Base-by-base conservation (phyloP, 345 rosid genomes). In the Kernera saxatilis region DNA sequence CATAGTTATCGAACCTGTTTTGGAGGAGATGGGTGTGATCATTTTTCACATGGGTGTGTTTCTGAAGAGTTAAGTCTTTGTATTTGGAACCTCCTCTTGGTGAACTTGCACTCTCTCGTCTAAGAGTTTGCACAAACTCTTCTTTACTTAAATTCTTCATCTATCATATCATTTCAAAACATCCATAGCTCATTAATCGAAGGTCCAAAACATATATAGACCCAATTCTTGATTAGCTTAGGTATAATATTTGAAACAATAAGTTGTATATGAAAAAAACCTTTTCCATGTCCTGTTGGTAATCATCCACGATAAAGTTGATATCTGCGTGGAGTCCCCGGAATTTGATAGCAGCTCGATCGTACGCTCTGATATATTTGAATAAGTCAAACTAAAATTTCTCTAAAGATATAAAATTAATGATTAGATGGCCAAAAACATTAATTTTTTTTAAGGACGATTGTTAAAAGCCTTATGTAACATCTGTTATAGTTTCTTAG, bases 301-400 rank as follows among this genome's bases (percentile, higher is more conserved):
- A 92, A 78, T 92, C 98, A 62, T 77, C 64, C n/a, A 86, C 85
- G 65, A 15, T 71, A 72, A 92, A 92, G 76, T 92, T 92, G 74
- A 92, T 89, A 75, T 92, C 98, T 19, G 96, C 98, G 55, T 84
- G 85, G 56, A 82, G 76, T 29, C 98, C 98, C 69, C 98, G 84
- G 77, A 92, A 92, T 78, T 82, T 92, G 65, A 92, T 85, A 72
- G 98, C 98, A 68, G 96, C 98, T 76, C 94, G 86, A 78, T 92
- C 98, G 58, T 92, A 89, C 9, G 98, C 94, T 82, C 98, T 89
- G 84, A 50, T 56, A 66, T 6, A 12, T 18, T 43, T 40, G 29
- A 44, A 27, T 40, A 27, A 1, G 37, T 69, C 50, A 69, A 69
- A 29, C 23, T n/a, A 10, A 52, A 9, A n/a, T 45, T 44, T 51